Conservation (phyloP, 164 flowering plant genomes). For the Litsea cubeba region DNA sequence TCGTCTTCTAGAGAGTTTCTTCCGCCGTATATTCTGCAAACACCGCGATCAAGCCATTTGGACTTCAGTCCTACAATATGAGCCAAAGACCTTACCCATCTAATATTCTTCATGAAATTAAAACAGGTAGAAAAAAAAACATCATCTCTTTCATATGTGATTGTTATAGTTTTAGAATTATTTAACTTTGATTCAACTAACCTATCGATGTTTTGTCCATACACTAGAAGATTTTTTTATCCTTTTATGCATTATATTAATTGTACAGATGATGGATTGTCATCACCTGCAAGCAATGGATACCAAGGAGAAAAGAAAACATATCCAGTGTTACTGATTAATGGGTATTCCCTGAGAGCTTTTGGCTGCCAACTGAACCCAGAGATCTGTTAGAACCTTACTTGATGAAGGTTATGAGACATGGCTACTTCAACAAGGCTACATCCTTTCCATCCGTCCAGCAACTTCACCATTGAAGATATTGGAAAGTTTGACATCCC, state of each 20-base stretch:
- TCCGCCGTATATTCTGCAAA: constrained; percentile 41
- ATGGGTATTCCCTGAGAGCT: constrained; percentile 53
- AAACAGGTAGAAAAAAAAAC: constrained; percentile 32
- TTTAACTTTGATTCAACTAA: no score
- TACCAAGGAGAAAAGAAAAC: constrained; percentile 18
- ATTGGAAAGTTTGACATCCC: constrained; percentile 54
- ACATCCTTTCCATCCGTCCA: constrained; percentile 42
- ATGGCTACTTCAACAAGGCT: constrained; percentile 50
- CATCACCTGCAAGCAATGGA: constrained; percentile 50
- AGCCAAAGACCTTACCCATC: constrained; percentile 28
- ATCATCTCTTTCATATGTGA: neutral
- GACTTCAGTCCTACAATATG: constrained; percentile 12
- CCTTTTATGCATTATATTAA: neutral
- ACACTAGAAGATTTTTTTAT: no score
- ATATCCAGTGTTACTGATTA: constrained; percentile 48
- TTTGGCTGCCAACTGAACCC: constrained; percentile 53
- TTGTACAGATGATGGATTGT: constrained; percentile 37
- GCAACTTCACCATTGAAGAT: constrained; percentile 47
- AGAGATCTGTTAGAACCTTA: constrained; percentile 50
- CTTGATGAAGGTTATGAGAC: constrained; percentile 40
- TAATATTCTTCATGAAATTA: constrained; percentile 30
- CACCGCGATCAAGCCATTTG: constrained; percentile 25
- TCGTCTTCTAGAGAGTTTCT: constrained; percentile 25
- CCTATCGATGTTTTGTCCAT: no score
- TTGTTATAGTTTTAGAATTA: no score